A percentile compares a stretch with the other conserved stretches of the same genome.
phyloP scores from a whole-genome alignment of 495 filamentous ascomycete genomes.

The Rostrohypoxylon terebratum region DNA sequence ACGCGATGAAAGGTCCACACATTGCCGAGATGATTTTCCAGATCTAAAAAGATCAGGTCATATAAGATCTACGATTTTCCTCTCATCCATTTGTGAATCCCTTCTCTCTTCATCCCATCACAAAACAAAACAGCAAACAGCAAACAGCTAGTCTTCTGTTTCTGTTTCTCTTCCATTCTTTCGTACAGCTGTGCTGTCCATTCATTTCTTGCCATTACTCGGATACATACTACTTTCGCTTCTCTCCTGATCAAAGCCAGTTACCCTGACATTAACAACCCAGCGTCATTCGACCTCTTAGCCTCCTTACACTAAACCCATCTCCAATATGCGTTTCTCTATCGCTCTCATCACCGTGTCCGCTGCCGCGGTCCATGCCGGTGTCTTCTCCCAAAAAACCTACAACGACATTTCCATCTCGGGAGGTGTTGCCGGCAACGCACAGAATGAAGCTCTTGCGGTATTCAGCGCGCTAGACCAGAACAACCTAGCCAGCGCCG shows the following conservation, averaged over 20 bases:
- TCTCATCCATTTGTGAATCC: conserved; percentile 13
- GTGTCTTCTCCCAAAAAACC: conserved; percentile 47
- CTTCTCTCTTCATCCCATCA: conserved; percentile 47
- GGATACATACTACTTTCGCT: conserved; percentile 23
- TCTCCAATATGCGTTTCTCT: conserved; percentile 48
- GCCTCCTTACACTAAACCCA: conserved; percentile 8
- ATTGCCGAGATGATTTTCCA: conserved; percentile 37
- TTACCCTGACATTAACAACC: conserved; percentile 33
- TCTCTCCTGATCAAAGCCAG: conserved; percentile 16
- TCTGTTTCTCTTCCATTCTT: conserved; percentile 25
- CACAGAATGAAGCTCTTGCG: conserved; percentile 53
- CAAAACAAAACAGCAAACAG: too few species aligned
- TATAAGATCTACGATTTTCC: conserved; percentile 48
- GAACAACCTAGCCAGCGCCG: conserved; percentile 53
- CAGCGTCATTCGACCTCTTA: neutral
- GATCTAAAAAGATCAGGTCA: conserved; percentile 39
- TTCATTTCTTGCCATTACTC: conserved; percentile 45
- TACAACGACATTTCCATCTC: conserved; percentile 56
- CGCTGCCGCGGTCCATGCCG: conserved; percentile 42
- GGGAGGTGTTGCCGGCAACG: conserved; percentile 58
- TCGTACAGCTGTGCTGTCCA: conserved; percentile 51
- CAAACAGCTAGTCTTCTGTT: conserved; percentile 43
- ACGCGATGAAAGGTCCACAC: conserved; percentile 11
- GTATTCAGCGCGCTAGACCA: conserved; percentile 51
- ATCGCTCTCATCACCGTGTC: conserved; percentile 41